phyloP scores from a whole-genome alignment of 345 rosid genomes.

The Eucalyptus decipiens region DNA sequence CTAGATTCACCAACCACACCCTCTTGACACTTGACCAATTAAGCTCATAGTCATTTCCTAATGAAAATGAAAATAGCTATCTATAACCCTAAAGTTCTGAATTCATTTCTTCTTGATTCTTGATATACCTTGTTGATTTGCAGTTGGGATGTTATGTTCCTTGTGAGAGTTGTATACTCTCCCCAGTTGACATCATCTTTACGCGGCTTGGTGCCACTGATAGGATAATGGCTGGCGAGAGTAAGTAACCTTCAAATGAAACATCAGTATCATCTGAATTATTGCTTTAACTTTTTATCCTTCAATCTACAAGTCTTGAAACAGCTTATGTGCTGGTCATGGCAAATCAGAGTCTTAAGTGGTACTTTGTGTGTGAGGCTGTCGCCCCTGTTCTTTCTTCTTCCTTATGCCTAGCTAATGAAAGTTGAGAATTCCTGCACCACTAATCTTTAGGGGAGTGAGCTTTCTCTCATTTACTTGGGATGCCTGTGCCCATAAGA shows the following conservation, averaged over 20 bases:
- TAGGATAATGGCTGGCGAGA: slow-evolving; percentile 92
- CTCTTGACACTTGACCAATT: too few species aligned
- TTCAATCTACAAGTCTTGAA: neutral
- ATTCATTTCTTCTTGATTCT: neutral
- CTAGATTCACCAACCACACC: too few species aligned
- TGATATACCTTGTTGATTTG: slow-evolving; percentile 3
- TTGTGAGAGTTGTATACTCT: slow-evolving; percentile 48
- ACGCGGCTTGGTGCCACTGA: slow-evolving; percentile 92
- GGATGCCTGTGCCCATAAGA: neutral
- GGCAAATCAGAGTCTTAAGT: neutral
- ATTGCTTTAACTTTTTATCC: neutral
- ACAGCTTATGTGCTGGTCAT: neutral
- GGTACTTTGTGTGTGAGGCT: neutral
- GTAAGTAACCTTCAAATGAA: slow-evolving; percentile 25
- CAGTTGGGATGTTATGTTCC: slow-evolving; percentile 93
- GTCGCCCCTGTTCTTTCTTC: neutral
- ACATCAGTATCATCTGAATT: neutral
- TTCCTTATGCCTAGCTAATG: neutral
- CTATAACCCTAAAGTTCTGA: neutral
- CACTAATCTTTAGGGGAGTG: neutral
- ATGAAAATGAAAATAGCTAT: neutral
- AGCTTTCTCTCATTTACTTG: neutral
- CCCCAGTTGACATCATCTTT: slow-evolving; percentile 77
- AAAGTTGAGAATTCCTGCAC: neutral
- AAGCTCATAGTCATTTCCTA: neutral